Conservation (phyloP, 1,284 basidiomycete genomes). For the Microbotryomycetes sp. region DNA sequence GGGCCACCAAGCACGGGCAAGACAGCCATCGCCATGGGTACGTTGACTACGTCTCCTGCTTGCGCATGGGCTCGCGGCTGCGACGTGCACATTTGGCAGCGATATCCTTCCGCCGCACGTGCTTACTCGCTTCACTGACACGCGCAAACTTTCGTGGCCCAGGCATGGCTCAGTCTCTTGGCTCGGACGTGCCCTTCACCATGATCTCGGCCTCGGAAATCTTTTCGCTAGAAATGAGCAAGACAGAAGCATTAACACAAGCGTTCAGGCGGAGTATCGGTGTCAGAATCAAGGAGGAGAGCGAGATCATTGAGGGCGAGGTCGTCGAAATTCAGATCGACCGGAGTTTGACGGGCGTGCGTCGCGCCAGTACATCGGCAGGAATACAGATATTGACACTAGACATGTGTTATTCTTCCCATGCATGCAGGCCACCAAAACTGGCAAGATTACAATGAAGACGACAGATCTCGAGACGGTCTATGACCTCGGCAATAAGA, state of each 20-base stretch:
- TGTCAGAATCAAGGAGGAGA: conserved; percentile 94
- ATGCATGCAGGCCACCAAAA: conserved; percentile 76
- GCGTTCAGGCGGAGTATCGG: conserved; percentile 93
- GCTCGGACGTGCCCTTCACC: conserved; percentile 90
- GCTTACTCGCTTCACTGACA: no score
- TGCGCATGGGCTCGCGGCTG: no score
- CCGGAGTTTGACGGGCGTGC: conserved; percentile 86
- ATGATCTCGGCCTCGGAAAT: conserved; percentile 96
- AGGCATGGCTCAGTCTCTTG: conserved; percentile 96
- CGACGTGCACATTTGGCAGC: no score
- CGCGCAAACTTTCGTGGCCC: neutral
- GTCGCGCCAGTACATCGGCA: conserved; percentile 39
- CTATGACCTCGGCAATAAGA: conserved; percentile 96
- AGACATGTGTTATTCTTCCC: neutral
- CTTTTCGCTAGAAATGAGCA: conserved; percentile 91
- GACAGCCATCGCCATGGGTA: conserved; percentile 93
- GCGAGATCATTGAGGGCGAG: conserved; percentile 94
- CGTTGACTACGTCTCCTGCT: conserved; percentile 35
- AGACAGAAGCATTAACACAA: conserved; percentile 95
- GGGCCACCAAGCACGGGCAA: conserved; percentile 95
- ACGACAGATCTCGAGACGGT: conserved; percentile 99
- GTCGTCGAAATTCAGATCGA: conserved; percentile 99
- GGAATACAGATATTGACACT: neutral
- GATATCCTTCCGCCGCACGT: no score
- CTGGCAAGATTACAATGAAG: conserved; percentile 94